Percentiles rank a stretch among this genome's conserved stretches.
phyloP scores from a whole-genome alignment of 345 rosid species.

The Reutealis trisperma region DNA sequence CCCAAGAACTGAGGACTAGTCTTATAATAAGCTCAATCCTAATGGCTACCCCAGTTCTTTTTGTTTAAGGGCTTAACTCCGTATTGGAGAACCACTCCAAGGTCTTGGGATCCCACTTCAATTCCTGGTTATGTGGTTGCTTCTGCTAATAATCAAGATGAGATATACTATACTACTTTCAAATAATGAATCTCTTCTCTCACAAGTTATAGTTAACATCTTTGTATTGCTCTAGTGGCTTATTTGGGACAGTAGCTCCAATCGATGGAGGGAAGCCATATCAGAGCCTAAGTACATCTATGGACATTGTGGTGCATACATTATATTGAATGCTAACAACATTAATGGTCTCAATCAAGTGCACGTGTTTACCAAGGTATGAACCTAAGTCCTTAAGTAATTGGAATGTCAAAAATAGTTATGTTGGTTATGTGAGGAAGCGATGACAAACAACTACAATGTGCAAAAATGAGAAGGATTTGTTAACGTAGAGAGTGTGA shows the following conservation, averaged over 20 bases:
- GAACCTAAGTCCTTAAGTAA: slow-evolving; percentile 47
- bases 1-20: slow-evolving; percentile 12
- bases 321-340: background rate
- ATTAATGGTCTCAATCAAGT: slow-evolving; percentile 22
- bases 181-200: background rate
- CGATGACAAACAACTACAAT: background rate
- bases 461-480: slow-evolving; percentile 44
- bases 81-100: slow-evolving; percentile 12
- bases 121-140: background rate
- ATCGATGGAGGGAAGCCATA: slow-evolving; percentile 48
- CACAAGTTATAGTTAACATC: background rate
- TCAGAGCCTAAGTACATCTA: slow-evolving; percentile 37
- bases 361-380: slow-evolving; percentile 65
- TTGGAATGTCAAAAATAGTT: slow-evolving; percentile 55
- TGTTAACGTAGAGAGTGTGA: slow-evolving; percentile 24
- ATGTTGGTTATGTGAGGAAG: slow-evolving; percentile 52
- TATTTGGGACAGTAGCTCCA: background rate
- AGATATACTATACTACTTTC: background rate
- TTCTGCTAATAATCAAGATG: slow-evolving; percentile 12
- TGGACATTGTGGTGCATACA: slow-evolving; percentile 43
- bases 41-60: slow-evolving; percentile 18
- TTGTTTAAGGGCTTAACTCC: background rate
- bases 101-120: background rate
- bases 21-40: background rate
- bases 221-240: background rate